A percentile compares a stretch with the other conserved stretches of the same genome.
phyloP scores from a whole-genome alignment of 495 filamentous ascomycete species.

The Darksidea phi region DNA sequence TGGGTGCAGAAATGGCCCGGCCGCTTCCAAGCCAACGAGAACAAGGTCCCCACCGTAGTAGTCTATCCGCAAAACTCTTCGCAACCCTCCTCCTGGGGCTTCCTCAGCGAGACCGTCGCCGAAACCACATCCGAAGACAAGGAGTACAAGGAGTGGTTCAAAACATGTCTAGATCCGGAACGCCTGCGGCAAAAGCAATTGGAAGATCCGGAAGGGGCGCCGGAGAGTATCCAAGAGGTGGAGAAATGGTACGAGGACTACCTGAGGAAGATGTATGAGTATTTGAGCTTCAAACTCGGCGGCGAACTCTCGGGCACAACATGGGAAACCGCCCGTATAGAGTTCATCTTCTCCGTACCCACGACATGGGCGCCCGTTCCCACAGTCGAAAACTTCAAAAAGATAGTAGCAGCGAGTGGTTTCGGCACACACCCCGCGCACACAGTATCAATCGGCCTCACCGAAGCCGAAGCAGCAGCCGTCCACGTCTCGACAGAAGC shows the following conservation, averaged over 20 bases:
- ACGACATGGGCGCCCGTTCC: slow-evolving; percentile 63
- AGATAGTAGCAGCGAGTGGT: slow-evolving; percentile 52
- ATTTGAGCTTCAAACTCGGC: slow-evolving; percentile 52
- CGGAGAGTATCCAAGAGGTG: slow-evolving; percentile 46
- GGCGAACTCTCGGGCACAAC: slow-evolving; percentile 42
- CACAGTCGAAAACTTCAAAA: slow-evolving; percentile 57
- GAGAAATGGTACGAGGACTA: slow-evolving; percentile 58
- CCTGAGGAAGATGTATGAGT: slow-evolving; percentile 51
- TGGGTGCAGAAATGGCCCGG: slow-evolving; percentile 64
- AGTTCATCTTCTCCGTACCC: slow-evolving; percentile 67
- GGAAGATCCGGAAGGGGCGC: slow-evolving; percentile 37
- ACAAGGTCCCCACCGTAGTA: slow-evolving; percentile 61
- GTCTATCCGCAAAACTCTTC: slow-evolving; percentile 45
- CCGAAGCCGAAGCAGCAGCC: slow-evolving; percentile 68
- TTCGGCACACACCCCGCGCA: slow-evolving; percentile 50
- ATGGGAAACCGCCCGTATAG: slow-evolving; percentile 53
- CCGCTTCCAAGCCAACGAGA: slow-evolving; percentile 52
- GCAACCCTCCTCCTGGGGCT: slow-evolving; percentile 51
- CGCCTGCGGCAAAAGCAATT: slow-evolving; percentile 42
- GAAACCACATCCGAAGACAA: slow-evolving; percentile 48
- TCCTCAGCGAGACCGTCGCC: slow-evolving; percentile 45
- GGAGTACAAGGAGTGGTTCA: slow-evolving; percentile 58
- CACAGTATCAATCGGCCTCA: slow-evolving; percentile 59
- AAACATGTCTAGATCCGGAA: slow-evolving; percentile 56
- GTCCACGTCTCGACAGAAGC: slow-evolving; percentile 53